These are phyloP conservation scores for Wickerhamomyces subpelliculosus DNA, from an alignment of 805 yeast genomes.

Conservation along the genomic window DNA sequence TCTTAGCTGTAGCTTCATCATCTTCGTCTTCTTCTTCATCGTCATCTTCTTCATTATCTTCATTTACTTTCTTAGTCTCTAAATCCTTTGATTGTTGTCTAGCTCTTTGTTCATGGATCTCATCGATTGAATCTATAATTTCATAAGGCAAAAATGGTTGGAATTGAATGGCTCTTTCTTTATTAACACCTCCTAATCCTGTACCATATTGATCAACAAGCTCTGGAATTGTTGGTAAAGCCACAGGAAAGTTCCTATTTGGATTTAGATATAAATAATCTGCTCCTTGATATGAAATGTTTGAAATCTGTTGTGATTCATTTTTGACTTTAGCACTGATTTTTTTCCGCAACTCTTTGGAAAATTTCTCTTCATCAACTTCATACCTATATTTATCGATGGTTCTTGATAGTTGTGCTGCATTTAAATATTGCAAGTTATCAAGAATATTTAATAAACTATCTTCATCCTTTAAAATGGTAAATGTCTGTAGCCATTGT, in stretches of 20 bases:
- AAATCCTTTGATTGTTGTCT: constrained; percentile 6
- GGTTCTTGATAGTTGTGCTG: constrained; percentile 62
- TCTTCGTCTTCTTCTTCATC: constrained; percentile 8
- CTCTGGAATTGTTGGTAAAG: constrained; percentile 70
- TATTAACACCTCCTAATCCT: constrained; percentile 57
- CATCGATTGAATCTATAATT: constrained; percentile 67
- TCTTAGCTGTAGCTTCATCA: constrained; percentile 5
- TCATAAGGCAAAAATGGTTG: constrained; percentile 71
- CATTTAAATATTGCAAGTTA: constrained; percentile 52
- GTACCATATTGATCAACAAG: constrained; percentile 71
- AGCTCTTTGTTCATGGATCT: constrained; percentile 41
- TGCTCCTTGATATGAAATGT: constrained; percentile 14
- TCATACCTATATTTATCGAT: constrained; percentile 80
- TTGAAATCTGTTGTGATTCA: constrained; percentile 6
- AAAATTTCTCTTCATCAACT: constrained; percentile 64
- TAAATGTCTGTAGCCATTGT: constrained; percentile 87
- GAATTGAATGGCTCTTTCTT: constrained; percentile 44
- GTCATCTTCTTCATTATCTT: constrained; percentile 11
- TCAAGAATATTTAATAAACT: constrained; percentile 46
- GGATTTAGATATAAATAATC: constrained; percentile 41
- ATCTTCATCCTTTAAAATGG: constrained; percentile 62
- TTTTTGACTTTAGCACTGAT: constrained; percentile 9
- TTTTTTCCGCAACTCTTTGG: constrained; percentile 24
- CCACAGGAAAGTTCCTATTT: constrained; percentile 45
- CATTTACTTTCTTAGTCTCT: constrained; percentile 15